Evolutionary conservation across 768 basidiomycete species (phyloP), one percentile per base, ranked within the genome.

Genomic region (Lentinula lateritia): DNA sequence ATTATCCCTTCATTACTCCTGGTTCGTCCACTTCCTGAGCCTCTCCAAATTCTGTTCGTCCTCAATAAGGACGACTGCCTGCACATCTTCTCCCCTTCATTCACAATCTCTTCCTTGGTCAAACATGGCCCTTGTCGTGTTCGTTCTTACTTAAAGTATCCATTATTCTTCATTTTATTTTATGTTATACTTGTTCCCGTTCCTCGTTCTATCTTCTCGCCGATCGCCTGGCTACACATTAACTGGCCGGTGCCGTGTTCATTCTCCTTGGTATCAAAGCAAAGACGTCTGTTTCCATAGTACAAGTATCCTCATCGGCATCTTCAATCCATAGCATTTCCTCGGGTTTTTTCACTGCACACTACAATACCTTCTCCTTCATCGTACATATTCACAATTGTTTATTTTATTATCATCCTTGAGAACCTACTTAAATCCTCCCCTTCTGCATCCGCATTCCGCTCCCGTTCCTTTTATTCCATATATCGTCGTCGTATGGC

Each of bases 161-260:
- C 83, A 80, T 91, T 90, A 90, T 90, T 90, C 82, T 84, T 88
- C 87, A 87, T 78, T 80, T 89, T 88, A 90, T 86, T 80, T 75
- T 79, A 81, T 78, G 78, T 73, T 65, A 65, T 62, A 64, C 58
- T 63, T 67, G 66, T 70, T 66, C 62, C 68, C 65, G 3, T 36
- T 52, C 35, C 35, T 35, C 48, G 20, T 50, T 50, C 64, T 67
- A 28, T 28, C 3, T 70, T 64, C 66, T 68, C 73, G 73, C 75
- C 58, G 23, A 59, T 59, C 36, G 18, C 46, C 45, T 59, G 46
- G 58, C 58, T 20, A 45, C 58, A 43, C 55, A 41, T 41, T 46
- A 45, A 43, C n/a, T 48, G 34, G 58, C 45, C n/a, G 46, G 58
- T 58, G 41, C 45, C 13, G 45, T 59, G 48, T 59, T 50, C 58